Evolutionary conservation across 768 basidiomycete species (phyloP).

Genomic region (Amanita inopinata): DNA sequence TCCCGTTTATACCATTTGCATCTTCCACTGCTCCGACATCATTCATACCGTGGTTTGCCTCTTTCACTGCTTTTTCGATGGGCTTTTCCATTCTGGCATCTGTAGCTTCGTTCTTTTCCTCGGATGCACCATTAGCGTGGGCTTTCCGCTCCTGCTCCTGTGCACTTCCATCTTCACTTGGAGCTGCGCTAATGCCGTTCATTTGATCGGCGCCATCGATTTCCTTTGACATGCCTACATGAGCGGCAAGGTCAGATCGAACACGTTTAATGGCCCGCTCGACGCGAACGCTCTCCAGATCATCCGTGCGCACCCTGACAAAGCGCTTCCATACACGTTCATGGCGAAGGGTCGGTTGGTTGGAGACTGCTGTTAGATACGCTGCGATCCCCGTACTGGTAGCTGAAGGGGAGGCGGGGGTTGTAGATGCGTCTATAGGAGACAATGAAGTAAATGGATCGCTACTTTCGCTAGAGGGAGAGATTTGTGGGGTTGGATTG

Average conservation of each 20-base stretch:
- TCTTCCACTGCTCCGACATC: not conserved
- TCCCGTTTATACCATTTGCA: not conserved
- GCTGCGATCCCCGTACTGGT: slow-evolving; percentile 63
- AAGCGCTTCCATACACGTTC: slow-evolving; percentile 77
- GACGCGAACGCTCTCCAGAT: slow-evolving; percentile 77
- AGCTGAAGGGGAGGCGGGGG: slow-evolving; percentile 29
- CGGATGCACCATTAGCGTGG: not conserved
- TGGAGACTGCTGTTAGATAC: slow-evolving; percentile 73
- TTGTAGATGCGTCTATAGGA: slow-evolving; percentile 11
- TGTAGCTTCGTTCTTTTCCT: not conserved
- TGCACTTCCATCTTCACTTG: slow-evolving; percentile 1
- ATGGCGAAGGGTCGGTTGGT: slow-evolving; percentile 50
- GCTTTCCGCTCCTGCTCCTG: not conserved
- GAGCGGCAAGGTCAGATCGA: slow-evolving; percentile 74
- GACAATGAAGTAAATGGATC: slow-evolving; percentile 52
- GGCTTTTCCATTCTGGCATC: not conserved
- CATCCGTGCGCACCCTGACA: slow-evolving; percentile 77
- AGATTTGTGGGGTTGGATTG: slow-evolving; percentile 36
- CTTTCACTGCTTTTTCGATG: not conserved
- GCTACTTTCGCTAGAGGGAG: slow-evolving; percentile 44
- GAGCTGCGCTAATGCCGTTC: not conserved
- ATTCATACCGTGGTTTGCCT: not conserved
- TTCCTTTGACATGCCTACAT: slow-evolving; percentile 27
- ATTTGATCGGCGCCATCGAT: not conserved
- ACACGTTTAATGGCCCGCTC: slow-evolving; percentile 86